phyloP scores from a whole-genome alignment of 2,329 filamentous ascomycete genomes.

The Stemphylium beticola region DNA sequence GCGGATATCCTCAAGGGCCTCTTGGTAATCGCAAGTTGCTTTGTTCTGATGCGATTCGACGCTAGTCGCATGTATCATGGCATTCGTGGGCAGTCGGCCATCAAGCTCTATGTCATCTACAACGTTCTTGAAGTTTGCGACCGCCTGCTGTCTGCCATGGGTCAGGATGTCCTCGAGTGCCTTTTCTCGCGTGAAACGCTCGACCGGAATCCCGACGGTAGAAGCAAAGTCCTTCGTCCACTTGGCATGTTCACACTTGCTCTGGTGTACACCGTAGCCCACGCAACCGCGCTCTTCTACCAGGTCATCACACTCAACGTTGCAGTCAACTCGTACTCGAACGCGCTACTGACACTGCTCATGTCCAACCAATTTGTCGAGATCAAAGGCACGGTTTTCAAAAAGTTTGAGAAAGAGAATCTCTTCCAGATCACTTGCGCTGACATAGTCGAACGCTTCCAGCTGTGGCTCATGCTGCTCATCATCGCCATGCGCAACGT shows the following conservation, averaged over 20 bases:
- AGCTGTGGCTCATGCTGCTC: constrained; percentile 95
- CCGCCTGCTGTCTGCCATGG: constrained; percentile 85
- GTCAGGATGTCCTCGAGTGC: constrained; percentile 95
- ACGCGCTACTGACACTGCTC: constrained; percentile 87
- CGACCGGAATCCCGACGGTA: constrained; percentile 83
- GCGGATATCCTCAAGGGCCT: constrained; percentile 91
- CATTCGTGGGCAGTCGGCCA: constrained; percentile 92
- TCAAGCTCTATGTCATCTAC: constrained; percentile 99
- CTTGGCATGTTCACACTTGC: constrained; percentile 91
- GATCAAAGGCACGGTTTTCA: constrained; percentile 98
- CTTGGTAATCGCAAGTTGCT: constrained; percentile 84
- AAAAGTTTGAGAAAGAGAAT: constrained; percentile 98
- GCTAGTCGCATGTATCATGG: constrained; percentile 98
- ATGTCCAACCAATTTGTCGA: constrained; percentile 99
- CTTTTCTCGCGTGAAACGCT: constrained; percentile 92
- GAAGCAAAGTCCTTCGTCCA: constrained; percentile 87
- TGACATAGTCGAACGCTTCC: constrained; percentile 95
- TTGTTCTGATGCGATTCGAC: constrained; percentile 87
- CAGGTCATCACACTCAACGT: constrained; percentile 98
- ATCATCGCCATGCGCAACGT: constrained; percentile 97
- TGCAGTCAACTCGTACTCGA: constrained; percentile 97
- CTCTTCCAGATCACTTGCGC: constrained; percentile 95
- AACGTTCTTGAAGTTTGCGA: constrained; percentile 95
- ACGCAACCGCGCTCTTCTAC: constrained; percentile 89
- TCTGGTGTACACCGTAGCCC: constrained; percentile 83